Conservation (phyloP, 495 filamentous ascomycete genomes). For the Neurospora pannonica region DNA sequence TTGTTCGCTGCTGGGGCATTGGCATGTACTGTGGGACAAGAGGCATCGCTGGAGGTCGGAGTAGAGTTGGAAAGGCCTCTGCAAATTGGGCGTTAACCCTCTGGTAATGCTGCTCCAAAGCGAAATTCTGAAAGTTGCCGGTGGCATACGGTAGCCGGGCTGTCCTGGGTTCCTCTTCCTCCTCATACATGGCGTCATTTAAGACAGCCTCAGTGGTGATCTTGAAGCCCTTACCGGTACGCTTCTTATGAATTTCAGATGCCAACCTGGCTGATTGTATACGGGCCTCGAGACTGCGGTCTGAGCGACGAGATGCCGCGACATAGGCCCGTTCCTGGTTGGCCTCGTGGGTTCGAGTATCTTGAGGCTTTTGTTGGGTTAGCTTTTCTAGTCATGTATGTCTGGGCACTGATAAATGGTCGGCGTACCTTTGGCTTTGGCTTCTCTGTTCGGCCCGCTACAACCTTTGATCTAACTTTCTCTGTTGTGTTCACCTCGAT, state of each 20-base stretch:
- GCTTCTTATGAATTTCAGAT: slow-evolving; percentile 80
- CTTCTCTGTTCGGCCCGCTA: neutral
- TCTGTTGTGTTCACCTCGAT: neutral
- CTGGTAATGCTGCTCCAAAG: slow-evolving; percentile 46
- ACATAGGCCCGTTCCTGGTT: slow-evolving; percentile 95
- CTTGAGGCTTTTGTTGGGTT: neutral
- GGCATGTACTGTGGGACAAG: slow-evolving; percentile 3
- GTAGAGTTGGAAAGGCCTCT: slow-evolving; percentile 23
- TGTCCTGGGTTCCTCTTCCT: slow-evolving; percentile 66
- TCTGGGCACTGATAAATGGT: neutral
- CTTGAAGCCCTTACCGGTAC: slow-evolving; percentile 75
- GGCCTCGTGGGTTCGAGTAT: slow-evolving; percentile 62
- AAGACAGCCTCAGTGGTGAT: slow-evolving; percentile 83
- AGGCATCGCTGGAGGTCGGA: slow-evolving; percentile 5
- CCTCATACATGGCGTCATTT: slow-evolving; percentile 96
- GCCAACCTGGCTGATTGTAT: slow-evolving; percentile 81
- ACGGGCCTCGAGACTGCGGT: slow-evolving; percentile 81
- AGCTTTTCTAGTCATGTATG: neutral
- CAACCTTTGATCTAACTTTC: neutral
- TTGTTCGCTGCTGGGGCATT: slow-evolving; percentile 3
- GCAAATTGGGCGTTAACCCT: slow-evolving; percentile 40
- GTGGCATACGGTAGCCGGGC: slow-evolving; percentile 45
- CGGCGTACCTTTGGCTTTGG: neutral
- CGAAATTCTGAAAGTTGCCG: slow-evolving; percentile 44
- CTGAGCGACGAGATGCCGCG: slow-evolving; percentile 83